Conservation (phyloP, 257 asterid species). For the Thymus mandschuricus region DNA sequence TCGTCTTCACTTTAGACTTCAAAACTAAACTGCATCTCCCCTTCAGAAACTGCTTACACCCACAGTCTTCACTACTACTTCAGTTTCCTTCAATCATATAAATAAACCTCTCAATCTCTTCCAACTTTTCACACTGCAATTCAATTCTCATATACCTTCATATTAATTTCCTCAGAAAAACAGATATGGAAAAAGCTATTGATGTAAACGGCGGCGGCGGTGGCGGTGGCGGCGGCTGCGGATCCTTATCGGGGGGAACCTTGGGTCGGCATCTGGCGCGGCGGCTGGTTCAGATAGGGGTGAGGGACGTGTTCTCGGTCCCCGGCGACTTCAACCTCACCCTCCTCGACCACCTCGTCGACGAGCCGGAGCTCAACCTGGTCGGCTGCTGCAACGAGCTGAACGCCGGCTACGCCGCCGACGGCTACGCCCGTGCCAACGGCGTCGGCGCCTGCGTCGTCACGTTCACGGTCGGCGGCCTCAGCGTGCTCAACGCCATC, state of each 20-base stretch:
- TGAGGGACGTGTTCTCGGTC: slow-evolving; percentile 69
- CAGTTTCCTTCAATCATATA: slow-evolving; percentile 17
- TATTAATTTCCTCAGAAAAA: not conserved
- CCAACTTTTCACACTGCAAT: slow-evolving; percentile 5
- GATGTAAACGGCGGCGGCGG: slow-evolving; percentile 23
- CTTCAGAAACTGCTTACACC: slow-evolving; percentile 38
- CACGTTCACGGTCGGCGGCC: slow-evolving; percentile 83
- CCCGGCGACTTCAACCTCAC: slow-evolving; percentile 79
- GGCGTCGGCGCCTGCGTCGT: slow-evolving; percentile 85
- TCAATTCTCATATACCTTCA: not conserved
- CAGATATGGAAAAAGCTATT: slow-evolving; percentile 33
- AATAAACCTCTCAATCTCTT: slow-evolving; percentile 7
- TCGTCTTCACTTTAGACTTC: not conserved
- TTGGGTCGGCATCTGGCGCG: slow-evolving; percentile 69
- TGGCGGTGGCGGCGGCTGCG: slow-evolving; percentile 25
- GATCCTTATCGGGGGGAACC: slow-evolving; percentile 38
- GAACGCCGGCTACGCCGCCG: slow-evolving; percentile 83
- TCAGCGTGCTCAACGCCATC: slow-evolving; percentile 75
- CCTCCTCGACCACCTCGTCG: slow-evolving; percentile 64
- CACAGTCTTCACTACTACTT: too few relatives aligned
- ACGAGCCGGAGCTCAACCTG: slow-evolving; percentile 65
- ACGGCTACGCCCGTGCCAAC: slow-evolving; percentile 71
- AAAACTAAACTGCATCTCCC: slow-evolving; percentile 4
- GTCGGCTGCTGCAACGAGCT: slow-evolving; percentile 86
- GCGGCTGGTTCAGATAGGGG: slow-evolving; percentile 75